These are phyloP conservation scores for Candida neerlandica DNA, from an alignment of 1,139 yeast species.

Conservation along the genomic window DNA sequence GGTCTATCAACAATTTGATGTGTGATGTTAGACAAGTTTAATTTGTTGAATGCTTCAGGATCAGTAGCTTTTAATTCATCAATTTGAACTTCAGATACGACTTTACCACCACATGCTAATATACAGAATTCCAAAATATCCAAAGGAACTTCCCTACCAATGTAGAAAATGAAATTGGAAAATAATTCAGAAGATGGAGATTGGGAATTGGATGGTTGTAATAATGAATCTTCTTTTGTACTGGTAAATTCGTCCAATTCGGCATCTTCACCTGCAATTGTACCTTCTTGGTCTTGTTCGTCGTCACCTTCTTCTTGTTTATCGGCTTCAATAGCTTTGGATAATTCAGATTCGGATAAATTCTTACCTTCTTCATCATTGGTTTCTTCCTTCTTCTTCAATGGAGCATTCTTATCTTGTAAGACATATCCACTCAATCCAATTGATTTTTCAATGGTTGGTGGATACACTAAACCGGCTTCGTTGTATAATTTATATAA, in stretches of 20 bases:
- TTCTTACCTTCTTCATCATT: constrained; percentile 38
- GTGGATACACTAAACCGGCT: constrained; percentile 86
- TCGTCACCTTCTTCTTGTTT: constrained; percentile 30
- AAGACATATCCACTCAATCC: constrained; percentile 84
- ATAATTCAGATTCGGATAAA: constrained; percentile 46
- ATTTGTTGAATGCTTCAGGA: constrained; percentile 42
- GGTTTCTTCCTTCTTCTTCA: constrained; percentile 26
- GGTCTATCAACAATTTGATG: constrained; percentile 97
- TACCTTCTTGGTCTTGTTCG: constrained; percentile 38
- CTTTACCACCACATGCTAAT: constrained; percentile 83
- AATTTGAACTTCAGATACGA: constrained; percentile 83
- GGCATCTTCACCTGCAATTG: constrained; percentile 42
- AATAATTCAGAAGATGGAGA: constrained; percentile 67
- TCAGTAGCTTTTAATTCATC: constrained; percentile 64
- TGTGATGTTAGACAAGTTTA: constrained; percentile 72
- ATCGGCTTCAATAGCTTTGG: constrained; percentile 56
- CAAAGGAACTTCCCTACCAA: constrained; percentile 95
- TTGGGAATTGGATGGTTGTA: constrained; percentile 73
- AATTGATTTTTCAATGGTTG: constrained; percentile 82
- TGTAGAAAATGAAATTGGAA: constrained; percentile 73
- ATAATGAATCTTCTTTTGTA: constrained; percentile 72
- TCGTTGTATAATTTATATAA: constrained; percentile 85
- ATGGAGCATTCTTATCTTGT: constrained; percentile 33
- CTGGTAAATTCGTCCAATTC: constrained; percentile 70
- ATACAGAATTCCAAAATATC: constrained; percentile 89